Percentiles rank a stretch among this genome's conserved stretches.
Evolutionary conservation across 805 yeast genomes (phyloP).

Genomic region (Ogataea zsoltii): DNA sequence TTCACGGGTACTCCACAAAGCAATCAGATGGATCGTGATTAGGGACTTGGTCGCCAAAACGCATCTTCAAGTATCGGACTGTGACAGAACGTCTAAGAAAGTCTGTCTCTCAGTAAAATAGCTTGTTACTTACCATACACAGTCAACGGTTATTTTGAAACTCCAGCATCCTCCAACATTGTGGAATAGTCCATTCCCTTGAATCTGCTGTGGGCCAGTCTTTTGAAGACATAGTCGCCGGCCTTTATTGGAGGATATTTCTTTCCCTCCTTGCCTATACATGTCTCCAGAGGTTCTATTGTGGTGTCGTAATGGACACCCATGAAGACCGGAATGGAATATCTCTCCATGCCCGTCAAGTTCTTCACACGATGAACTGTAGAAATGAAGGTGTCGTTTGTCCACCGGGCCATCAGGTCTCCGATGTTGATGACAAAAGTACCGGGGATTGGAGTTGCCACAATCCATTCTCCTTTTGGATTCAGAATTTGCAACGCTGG

Average conservation of each 20-base stretch:
- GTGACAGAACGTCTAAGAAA: too few species aligned
- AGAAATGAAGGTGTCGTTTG: conserved; percentile 37
- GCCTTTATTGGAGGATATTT: conserved; percentile 18
- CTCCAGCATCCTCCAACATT: conserved; percentile 15
- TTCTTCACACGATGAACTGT: conserved; percentile 39
- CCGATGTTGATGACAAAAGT: conserved; percentile 40
- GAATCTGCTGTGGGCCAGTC: conserved; percentile 18
- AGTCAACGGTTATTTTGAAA: conserved; percentile 4
- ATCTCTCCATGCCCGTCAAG: conserved; percentile 27
- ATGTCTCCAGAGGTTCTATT: conserved; percentile 26
- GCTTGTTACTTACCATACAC: too few species aligned
- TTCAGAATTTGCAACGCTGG: conserved; percentile 38
- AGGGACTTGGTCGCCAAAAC: too few species aligned
- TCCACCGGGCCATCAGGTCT: conserved; percentile 36
- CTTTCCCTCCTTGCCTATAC: conserved; percentile 16
- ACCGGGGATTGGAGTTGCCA: conserved; percentile 34
- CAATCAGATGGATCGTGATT: too few species aligned
- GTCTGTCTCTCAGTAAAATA: too few species aligned
- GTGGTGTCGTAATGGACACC: conserved; percentile 22
- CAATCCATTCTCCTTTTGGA: conserved; percentile 35
- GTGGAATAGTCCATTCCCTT: conserved; percentile 7
- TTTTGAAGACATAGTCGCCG: conserved; percentile 19
- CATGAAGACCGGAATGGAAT: conserved; percentile 29
- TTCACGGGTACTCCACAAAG: too few species aligned
- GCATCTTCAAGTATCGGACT: too few species aligned